Evolutionary conservation across 140 eudicot genomes (phyloP), one percentile per base, ranked within the genome.

Genomic region (Bidens hawaiensis): DNA sequence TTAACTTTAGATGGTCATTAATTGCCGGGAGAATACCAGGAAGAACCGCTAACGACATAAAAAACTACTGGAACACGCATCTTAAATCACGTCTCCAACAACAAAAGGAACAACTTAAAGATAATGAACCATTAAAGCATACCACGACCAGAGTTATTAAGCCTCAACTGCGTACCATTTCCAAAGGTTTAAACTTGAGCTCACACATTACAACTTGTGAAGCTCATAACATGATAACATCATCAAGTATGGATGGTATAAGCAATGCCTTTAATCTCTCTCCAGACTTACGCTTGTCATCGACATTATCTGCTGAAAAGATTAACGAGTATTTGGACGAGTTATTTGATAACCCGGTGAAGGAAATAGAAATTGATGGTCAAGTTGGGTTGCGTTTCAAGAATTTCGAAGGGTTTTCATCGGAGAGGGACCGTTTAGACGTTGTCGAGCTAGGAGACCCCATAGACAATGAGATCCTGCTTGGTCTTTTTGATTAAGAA

Each of bases 1-100:
- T 17, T 41, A 13, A 50, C 10, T 24, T n/a, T 31, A 78, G 82
- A 68, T 78, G 79, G 79, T 38, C 79, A 18, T 43, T 78, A 23
- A 78, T 78, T 33, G 76, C 79, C 4, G 76, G 83, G 16, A 73
- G 79, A 69, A 46, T 78, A 19, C 79, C 83, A 4, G 83, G 79
- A 62, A 54, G 83, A 73, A 78, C 83, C 0, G 79, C 75, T 12
- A 78, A 78, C 31, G 83, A 78, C 55, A 76, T 78, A 11, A 78
- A 78, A n/a, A n/a, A n/a, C n/a, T n/a, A n/a, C n/a, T n/a, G n/a
- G n/a, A n/a, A n/a, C n/a, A n/a, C n/a, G n/a, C n/a, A n/a, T n/a
- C n/a, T n/a, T n/a, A n/a, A n/a, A n/a, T n/a, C n/a, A n/a, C n/a
- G n/a, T n/a, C n/a, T n/a, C n/a, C n/a, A n/a, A n/a, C n/a, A n/a